Conservation (phyloP, 106 monocot genomes). For the Cymbidium sinense region DNA sequence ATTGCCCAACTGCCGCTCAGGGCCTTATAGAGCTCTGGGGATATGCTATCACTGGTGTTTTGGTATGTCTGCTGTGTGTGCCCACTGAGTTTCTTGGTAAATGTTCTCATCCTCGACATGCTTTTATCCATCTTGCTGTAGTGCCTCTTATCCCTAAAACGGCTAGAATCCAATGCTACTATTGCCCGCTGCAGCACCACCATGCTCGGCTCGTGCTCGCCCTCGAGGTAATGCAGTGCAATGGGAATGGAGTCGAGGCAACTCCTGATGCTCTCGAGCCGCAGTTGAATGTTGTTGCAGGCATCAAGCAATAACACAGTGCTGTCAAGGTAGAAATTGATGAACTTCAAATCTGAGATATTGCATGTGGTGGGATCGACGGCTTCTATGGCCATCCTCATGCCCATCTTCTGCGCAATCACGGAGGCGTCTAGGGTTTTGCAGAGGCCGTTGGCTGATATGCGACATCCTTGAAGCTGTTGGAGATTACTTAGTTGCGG, state of each 20-base stretch:
- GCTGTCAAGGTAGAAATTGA: neutral
- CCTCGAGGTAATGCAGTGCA: constrained; percentile 1
- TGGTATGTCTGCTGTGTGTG: too few species aligned
- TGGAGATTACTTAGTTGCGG: neutral
- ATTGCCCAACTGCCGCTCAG: neutral
- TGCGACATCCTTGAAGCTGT: neutral
- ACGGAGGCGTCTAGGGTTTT: neutral
- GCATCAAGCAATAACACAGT: constrained; percentile 1
- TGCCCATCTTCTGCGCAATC: neutral
- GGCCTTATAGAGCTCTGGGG: neutral
- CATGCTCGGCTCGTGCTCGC: neutral
- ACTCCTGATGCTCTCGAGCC: neutral
- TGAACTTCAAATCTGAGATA: neutral
- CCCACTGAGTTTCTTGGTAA: neutral
- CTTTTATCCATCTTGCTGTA: neutral
- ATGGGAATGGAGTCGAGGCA: neutral
- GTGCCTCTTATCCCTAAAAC: neutral
- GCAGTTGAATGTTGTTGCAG: neutral
- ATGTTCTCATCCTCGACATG: neutral
- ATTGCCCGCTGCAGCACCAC: neutral
- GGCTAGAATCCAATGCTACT: neutral
- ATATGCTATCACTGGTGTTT: too few species aligned
- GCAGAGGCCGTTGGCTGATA: neutral
- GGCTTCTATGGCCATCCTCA: neutral
- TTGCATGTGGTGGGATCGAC: neutral